These are phyloP conservation scores for Rhodocollybia butyracea DNA, from an alignment of 768 basidiomycete species.

Conservation along the genomic window DNA sequence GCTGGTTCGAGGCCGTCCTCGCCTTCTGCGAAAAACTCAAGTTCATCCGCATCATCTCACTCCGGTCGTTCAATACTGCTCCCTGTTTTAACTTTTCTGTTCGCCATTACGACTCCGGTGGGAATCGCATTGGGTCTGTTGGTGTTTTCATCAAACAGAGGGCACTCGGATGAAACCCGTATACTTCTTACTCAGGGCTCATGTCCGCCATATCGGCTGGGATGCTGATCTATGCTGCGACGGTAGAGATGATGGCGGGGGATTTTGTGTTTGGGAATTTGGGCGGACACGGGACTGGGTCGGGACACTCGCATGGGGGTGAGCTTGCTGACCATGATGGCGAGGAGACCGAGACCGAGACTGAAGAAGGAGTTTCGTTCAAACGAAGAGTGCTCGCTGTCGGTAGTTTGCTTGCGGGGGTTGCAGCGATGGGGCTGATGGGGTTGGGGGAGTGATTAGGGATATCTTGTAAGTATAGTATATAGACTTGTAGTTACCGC, in stretches of 20 bases:
- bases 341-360: constrained; percentile 13
- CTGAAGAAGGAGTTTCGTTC: constrained; percentile 16
- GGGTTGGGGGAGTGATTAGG: constrained; percentile 37
- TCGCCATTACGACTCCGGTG: constrained; percentile 71
- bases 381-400: constrained; percentile 54
- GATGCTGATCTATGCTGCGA: constrained; percentile 80
- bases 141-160: constrained; percentile 33
- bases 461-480: neutral
- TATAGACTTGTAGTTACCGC: too few species aligned
- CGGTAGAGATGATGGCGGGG: constrained; percentile 84
- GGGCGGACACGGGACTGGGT: constrained; percentile 37
- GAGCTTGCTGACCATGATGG: constrained; percentile 11
- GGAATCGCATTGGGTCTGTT: constrained; percentile 63
- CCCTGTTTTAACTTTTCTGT: constrained; percentile 54
- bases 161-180: too few species aligned
- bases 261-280: constrained; percentile 79
- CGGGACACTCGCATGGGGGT: constrained; percentile 12
- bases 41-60: constrained; percentile 2
- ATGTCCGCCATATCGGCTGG: constrained; percentile 83
- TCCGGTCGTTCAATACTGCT: constrained; percentile 35
- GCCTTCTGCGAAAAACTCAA: neutral
- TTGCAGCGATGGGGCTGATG: constrained; percentile 59
- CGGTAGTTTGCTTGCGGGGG: constrained; percentile 58
- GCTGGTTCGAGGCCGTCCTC: neutral
- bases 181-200: constrained; percentile 63